Conservation (phyloP, 2,329 filamentous ascomycete species). For the Botrytis squamosa region DNA sequence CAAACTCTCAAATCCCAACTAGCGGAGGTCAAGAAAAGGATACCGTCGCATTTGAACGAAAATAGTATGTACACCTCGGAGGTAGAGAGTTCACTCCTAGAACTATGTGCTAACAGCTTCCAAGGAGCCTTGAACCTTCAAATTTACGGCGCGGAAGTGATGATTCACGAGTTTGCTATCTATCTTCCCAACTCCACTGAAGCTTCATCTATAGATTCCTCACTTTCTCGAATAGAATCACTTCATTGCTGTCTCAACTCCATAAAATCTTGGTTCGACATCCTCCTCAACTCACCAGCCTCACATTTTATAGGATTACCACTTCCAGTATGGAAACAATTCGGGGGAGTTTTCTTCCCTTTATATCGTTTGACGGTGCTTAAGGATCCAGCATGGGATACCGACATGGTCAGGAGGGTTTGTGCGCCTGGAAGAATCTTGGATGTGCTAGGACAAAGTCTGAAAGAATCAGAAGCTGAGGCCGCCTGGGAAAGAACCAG, state of each 20-base stretch:
- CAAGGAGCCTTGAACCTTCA: conserved; percentile 6
- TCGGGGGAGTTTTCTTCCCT: conserved; percentile 1
- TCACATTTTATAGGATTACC: conserved; percentile 5
- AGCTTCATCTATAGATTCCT: not conserved
- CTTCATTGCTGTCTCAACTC: conserved; percentile 5
- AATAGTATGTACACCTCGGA: not conserved
- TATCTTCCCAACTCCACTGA: conserved; percentile 8
- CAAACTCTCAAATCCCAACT: conserved; percentile 15
- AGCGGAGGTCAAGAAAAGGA: not conserved
- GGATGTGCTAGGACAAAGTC: not conserved
- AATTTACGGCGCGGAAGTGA: conserved; percentile 6
- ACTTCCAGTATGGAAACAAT: conserved; percentile 12
- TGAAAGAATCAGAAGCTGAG: not conserved
- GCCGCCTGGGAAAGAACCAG: not conserved
- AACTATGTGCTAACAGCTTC: not conserved
- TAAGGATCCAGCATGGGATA: conserved; percentile 9
- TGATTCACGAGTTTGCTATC: conserved; percentile 7
- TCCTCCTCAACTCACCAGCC: conserved; percentile 1
- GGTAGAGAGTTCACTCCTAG: not conserved
- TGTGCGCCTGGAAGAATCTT: conserved; percentile 3
- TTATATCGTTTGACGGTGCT: conserved; percentile 8
- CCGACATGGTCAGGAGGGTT: conserved; percentile 1
- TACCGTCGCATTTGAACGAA: not conserved
- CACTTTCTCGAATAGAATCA: not conserved
- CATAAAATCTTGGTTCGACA: conserved; percentile 8